Evolutionary conservation across 1,139 yeast genomes (phyloP).

Genomic region (Yamadazyma sp.): DNA sequence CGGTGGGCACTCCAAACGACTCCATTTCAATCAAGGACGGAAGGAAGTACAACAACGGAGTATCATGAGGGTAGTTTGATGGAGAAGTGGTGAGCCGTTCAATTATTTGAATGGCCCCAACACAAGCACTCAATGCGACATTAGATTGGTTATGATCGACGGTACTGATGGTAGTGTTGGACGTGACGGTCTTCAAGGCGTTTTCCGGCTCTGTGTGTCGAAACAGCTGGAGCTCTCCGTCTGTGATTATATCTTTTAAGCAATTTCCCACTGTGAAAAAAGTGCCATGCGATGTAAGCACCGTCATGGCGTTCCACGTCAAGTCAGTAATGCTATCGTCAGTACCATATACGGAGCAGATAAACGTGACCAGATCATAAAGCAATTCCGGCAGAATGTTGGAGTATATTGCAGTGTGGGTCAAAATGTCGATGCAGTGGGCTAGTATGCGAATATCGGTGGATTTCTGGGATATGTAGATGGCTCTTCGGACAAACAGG

Average conservation of each 20-base stretch:
- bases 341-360: slow-evolving; percentile 42
- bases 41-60: slow-evolving; percentile 23
- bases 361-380: slow-evolving; percentile 39
- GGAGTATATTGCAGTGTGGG: slow-evolving; percentile 48
- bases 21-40: slow-evolving; percentile 23
- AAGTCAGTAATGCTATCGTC: slow-evolving; percentile 34
- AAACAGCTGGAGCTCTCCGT: slow-evolving; percentile 25
- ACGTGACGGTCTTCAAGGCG: slow-evolving; percentile 10
- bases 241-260: slow-evolving; percentile 27
- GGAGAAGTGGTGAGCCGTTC: slow-evolving; percentile 21
- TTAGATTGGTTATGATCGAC: slow-evolving; percentile 9
- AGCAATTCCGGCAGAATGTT: slow-evolving; percentile 43
- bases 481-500: slow-evolving; percentile 31
- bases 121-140: slow-evolving; percentile 32
- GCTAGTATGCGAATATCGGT: slow-evolving; percentile 38
- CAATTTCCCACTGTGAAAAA: slow-evolving; percentile 20
- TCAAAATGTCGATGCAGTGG: slow-evolving; percentile 46
- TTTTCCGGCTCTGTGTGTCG: slow-evolving; percentile 13
- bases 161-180: slow-evolving; percentile 13
- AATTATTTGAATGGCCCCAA: slow-evolving; percentile 48
- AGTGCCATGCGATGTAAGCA: slow-evolving; percentile 22
- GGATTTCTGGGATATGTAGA: slow-evolving; percentile 45
- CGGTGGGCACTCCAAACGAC: slow-evolving; percentile 26
- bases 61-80: slow-evolving; percentile 19
- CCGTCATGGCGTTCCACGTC: slow-evolving; percentile 36